Evolutionary conservation across 2,329 filamentous ascomycete genomes (phyloP).

Genomic region (Hypoxylon sp.): DNA sequence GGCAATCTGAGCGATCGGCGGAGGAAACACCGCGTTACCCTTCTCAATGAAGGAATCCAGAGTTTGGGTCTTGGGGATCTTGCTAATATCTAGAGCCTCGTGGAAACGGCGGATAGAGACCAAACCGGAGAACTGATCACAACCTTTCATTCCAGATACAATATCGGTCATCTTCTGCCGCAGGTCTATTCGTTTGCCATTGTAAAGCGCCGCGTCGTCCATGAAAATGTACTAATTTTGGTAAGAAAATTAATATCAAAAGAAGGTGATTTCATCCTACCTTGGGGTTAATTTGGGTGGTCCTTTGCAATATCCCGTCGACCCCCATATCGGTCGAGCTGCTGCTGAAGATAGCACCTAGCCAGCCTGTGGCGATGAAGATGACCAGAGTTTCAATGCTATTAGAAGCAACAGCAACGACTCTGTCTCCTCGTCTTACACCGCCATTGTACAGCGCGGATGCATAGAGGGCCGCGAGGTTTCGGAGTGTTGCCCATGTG

Average conservation of each 20-base stretch:
- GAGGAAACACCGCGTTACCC: slow-evolving; percentile 52
- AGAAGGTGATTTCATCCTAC: slow-evolving; percentile 52
- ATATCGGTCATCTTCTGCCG: slow-evolving; percentile 79
- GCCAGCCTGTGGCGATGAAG: slow-evolving; percentile 76
- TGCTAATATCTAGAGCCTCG: slow-evolving; percentile 70
- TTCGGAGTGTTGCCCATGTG: slow-evolving; percentile 77
- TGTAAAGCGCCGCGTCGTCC: slow-evolving; percentile 85
- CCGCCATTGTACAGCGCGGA: slow-evolving; percentile 77
- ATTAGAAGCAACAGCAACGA: slow-evolving; percentile 83
- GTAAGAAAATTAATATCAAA: slow-evolving; percentile 20
- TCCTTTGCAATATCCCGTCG: slow-evolving; percentile 80
- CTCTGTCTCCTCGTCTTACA: slow-evolving; percentile 78
- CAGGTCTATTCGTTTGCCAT: slow-evolving; percentile 81
- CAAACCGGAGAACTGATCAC: slow-evolving; percentile 73
- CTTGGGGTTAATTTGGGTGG: slow-evolving; percentile 81
- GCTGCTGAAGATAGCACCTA: slow-evolving; percentile 83
- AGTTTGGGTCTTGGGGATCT: slow-evolving; percentile 64
- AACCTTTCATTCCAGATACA: slow-evolving; percentile 71
- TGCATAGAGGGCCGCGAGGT: slow-evolving; percentile 70
- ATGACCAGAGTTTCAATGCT: slow-evolving; percentile 80
- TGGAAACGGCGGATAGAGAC: slow-evolving; percentile 77
- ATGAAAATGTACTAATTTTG: slow-evolving; percentile 77
- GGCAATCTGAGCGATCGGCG: slow-evolving; percentile 71
- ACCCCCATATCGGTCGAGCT: slow-evolving; percentile 88
- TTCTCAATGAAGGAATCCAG: slow-evolving; percentile 62